Percentiles rank a stretch among this genome's conserved stretches.
Conservation (phyloP, 306 rosid species). For the Sicyos edulis region DNA sequence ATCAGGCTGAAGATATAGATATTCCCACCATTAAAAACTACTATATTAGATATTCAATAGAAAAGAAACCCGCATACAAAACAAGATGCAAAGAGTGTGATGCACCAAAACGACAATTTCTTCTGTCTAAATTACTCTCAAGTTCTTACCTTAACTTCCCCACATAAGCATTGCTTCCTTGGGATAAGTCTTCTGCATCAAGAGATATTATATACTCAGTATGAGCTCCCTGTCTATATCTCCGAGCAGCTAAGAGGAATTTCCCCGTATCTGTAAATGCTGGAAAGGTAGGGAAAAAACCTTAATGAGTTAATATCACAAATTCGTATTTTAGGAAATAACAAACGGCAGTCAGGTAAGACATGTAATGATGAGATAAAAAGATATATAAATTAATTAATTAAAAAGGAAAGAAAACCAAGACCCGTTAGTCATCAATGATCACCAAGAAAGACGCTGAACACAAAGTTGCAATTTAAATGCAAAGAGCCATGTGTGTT, state of each 20-base stretch:
- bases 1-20: neutral
- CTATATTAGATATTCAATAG: neutral
- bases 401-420: too few species aligned
- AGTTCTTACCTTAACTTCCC: constrained; percentile 76
- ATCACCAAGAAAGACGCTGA: neutral
- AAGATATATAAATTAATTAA: too few species aligned
- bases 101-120: constrained; percentile 4
- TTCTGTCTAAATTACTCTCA: neutral
- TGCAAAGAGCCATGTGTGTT: neutral
- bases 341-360: neutral
- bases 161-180: constrained; percentile 94
- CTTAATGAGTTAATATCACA: neutral
- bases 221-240: constrained; percentile 84
- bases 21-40: neutral
- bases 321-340: neutral
- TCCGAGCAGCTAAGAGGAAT: constrained; percentile 88
- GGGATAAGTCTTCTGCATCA: constrained; percentile 77
- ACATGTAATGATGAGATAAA: neutral
- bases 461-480: neutral
- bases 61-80: neutral
- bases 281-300: constrained; percentile 25
- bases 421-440: neutral
- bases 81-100: constrained; percentile 15
- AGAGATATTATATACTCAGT: constrained; percentile 87
- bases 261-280: constrained; percentile 92